A percentile compares a stretch with the other conserved stretches of the same genome.
phyloP scores from a whole-genome alignment of 1,139 yeast species.

The Pichia sp. region DNA sequence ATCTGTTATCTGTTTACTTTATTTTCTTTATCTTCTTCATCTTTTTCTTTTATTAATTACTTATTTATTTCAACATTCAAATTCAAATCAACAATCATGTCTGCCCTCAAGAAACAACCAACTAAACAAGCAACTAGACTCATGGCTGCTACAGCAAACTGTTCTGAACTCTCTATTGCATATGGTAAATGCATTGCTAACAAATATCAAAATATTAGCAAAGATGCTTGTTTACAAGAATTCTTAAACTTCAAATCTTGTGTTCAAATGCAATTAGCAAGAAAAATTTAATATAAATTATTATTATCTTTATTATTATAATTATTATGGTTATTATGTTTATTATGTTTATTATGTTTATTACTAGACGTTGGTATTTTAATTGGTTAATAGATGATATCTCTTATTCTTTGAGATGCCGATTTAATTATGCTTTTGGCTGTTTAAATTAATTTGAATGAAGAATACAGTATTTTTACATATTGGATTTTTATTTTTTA shows the following conservation, averaged over 20 bases:
- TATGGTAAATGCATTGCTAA: constrained; percentile 61
- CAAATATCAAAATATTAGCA: constrained; percentile 47
- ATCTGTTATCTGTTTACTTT: no score
- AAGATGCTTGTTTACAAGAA: constrained; percentile 53
- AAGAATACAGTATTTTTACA: no score
- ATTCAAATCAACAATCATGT: constrained; percentile 1
- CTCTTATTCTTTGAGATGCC: no score
- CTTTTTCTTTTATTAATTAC: no score
- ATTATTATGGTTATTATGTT: no score
- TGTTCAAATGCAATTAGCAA: constrained; percentile 37
- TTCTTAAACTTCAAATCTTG: constrained; percentile 52
- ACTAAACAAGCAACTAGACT: constrained; percentile 25
- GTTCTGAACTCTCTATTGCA: constrained; percentile 25
- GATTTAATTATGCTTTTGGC: no score
- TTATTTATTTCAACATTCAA: neutral
- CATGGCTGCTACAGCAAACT: constrained; percentile 25
- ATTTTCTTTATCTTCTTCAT: no score
- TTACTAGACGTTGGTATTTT: no score
- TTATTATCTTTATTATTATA: neutral
- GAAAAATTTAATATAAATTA: neutral
- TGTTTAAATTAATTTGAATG: no score
- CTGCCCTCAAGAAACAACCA: constrained; percentile 18
- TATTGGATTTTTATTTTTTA: no score
- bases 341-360: no score
- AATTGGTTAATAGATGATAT: no score